Percentiles rank a stretch among this genome's conserved stretches.
Conservation (phyloP, 202 grass and related monocot genomes). For the Tripidium arundinaceum region DNA sequence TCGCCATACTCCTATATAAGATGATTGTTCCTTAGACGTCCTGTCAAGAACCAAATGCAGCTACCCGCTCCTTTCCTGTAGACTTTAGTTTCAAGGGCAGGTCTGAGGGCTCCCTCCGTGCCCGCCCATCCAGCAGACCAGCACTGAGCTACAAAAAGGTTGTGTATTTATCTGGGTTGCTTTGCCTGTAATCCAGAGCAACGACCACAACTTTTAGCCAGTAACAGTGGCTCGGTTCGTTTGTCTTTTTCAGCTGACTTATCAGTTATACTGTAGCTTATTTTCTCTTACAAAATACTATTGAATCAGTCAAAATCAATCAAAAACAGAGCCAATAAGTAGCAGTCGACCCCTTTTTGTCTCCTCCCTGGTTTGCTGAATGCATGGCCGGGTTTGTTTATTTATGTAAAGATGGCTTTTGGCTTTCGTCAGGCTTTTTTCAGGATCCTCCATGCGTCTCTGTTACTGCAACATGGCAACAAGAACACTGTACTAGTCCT, state of each 20-base stretch:
- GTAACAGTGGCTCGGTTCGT: too few species aligned
- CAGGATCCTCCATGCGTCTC: neutral
- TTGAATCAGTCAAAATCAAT: too few species aligned
- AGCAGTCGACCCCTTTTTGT: too few species aligned
- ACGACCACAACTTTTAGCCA: neutral
- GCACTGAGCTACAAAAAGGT: neutral
- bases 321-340: too few species aligned
- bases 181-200: slow-evolving; percentile 28
- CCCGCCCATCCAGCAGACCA: neutral
- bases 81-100: neutral
- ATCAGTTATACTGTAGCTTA: too few species aligned
- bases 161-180: neutral
- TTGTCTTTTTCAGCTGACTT: too few species aligned
- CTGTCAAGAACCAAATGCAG: neutral
- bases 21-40: too few species aligned
- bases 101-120: too few species aligned
- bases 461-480: neutral
- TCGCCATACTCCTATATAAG: too few species aligned
- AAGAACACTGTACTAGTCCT: too few species aligned
- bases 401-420: neutral
- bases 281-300: too few species aligned
- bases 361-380: neutral
- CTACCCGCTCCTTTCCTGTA: neutral
- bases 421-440: neutral
- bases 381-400: neutral